Evolutionary conservation across 306 rosid species (phyloP), one percentile per base, ranked within the genome.

Genomic region (Trifolium subterraneum): DNA sequence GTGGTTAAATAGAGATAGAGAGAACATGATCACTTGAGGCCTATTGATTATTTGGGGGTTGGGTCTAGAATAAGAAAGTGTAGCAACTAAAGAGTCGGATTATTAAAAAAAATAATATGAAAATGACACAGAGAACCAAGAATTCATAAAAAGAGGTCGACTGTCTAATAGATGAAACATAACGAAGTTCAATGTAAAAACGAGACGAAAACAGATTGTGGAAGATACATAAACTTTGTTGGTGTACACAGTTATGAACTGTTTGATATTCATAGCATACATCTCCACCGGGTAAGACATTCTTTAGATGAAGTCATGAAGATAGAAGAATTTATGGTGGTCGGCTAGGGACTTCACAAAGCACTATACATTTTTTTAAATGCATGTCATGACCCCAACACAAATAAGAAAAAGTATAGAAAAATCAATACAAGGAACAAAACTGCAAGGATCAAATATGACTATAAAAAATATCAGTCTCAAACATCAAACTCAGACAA

Each of bases 381-480:
- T 41, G n/a, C 23, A 41, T 12, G 36, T 18, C 16, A 42, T 8
- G 69, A 23, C 80, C 58, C 23, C 8, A 41, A 36, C 59, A 38
- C 22, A 65, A 52, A 52, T 38, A 55, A 25, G 73, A 54, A 75
- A 75, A 65, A 0, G 38, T 51, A 41, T 16, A 75, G 47, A 11
- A 65, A n/a, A 75, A 52, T 29, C 45, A 39, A 52, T 23, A 51
- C 45, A 38, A 75, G 1, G 22, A 65, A 68, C 27, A 39, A 55
- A 76, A 45, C 68, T 7, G 13, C 8, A 64, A 15, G 9, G 33
- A 36, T 60, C 52, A 3, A 64, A 35, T 20, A 75, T 39, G 36
- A 55, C 18, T 55, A 20, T 16, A 42, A 64, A 16, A 15, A 77
- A 11, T 13, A 20, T 73, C 20, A 39, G 31, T 64, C 68, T 48